Conservation (phyloP, 768 basidiomycete genomes). For the Lepiota brunneoincarnata region DNA sequence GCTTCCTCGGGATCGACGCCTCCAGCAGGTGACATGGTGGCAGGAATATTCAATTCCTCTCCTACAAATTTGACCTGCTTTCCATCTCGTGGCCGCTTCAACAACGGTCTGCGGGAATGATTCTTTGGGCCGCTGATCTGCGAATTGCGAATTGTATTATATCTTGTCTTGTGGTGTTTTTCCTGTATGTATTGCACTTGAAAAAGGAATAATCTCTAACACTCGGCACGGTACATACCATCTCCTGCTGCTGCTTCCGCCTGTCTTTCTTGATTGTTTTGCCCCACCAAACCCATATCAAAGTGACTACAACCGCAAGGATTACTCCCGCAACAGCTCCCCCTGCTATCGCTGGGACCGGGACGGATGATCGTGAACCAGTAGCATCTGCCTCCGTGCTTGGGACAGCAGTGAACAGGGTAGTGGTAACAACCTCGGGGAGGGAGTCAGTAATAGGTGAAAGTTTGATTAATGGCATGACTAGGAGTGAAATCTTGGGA, state of each 20-base stretch:
- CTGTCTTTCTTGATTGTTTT: conserved; percentile 35
- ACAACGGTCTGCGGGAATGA: conserved; percentile 27
- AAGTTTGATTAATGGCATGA: conserved; percentile 13
- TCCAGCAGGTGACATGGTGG: not conserved
- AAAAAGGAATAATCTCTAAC: not conserved
- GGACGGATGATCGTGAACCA: conserved; percentile 24
- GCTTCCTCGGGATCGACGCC: conserved; percentile 3
- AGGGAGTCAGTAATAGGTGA: not conserved
- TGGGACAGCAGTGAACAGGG: conserved; percentile 10
- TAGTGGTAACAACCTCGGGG: conserved; percentile 13
- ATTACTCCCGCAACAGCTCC: conserved; percentile 45
- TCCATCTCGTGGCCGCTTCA: conserved; percentile 19
- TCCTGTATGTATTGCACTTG: conserved; percentile 20
- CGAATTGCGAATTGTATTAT: conserved; percentile 43
- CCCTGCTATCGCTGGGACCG: conserved; percentile 49
- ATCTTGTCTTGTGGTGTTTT: conserved; percentile 24
- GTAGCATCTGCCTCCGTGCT: not conserved
- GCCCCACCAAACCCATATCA: conserved; percentile 49
- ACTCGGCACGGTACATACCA: conserved; percentile 16
- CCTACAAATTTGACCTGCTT: conserved; percentile 41
- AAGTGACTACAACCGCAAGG: conserved; percentile 39
- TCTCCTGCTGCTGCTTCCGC: conserved; percentile 24
- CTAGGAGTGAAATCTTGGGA: conserved; percentile 7
- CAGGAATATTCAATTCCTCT: conserved; percentile 9
- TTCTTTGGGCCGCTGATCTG: conserved; percentile 20